A percentile compares a stretch with the other conserved stretches of the same genome.
phyloP scores from a whole-genome alignment of 495 filamentous ascomycete genomes.

The Thermothielavioides terrestris region DNA sequence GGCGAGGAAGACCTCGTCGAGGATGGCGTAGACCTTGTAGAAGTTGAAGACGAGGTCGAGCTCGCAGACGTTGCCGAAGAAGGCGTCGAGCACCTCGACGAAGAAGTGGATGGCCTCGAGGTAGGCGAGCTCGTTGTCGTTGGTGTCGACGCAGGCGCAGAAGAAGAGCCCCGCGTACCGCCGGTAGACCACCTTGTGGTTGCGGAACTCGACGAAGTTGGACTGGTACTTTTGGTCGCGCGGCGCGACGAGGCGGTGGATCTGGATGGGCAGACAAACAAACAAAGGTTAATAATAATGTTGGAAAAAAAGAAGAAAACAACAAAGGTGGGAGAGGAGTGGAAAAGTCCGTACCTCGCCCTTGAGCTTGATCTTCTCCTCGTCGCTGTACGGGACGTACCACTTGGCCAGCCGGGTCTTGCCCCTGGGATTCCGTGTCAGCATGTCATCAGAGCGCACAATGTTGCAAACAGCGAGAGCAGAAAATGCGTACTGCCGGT shows the following conservation, averaged over 20 bases:
- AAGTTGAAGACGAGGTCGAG: constrained; percentile 99
- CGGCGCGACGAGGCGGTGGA: constrained; percentile 94
- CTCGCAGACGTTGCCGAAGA: constrained; percentile 99
- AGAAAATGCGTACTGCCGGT: constrained; percentile 64
- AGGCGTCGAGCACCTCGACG: constrained; percentile 94
- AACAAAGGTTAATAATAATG: background rate
- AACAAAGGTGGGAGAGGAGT: background rate
- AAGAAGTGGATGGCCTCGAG: constrained; percentile 99
- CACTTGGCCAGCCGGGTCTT: constrained; percentile 98
- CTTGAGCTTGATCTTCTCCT: constrained; percentile 94
- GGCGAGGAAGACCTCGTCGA: constrained; percentile 91
- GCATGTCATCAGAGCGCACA: background rate
- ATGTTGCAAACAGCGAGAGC: background rate
- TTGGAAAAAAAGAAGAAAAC: too few relatives aligned
- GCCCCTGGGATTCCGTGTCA: constrained; percentile 50
- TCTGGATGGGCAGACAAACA: constrained; percentile 37
- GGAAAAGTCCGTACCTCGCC: constrained; percentile 51
- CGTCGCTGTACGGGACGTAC: constrained; percentile 96
- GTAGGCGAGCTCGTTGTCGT: constrained; percentile 96
- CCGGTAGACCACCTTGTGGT: constrained; percentile 90
- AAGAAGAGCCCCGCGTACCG: constrained; percentile 97
- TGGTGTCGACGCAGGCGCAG: constrained; percentile 97
- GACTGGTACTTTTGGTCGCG: constrained; percentile 99
- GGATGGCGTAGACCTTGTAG: constrained; percentile 97
- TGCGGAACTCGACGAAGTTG: constrained; percentile 96